These are phyloP conservation scores for Pulveroboletus sp. DNA, from an alignment of 768 basidiomycete species.

Conservation along the genomic window DNA sequence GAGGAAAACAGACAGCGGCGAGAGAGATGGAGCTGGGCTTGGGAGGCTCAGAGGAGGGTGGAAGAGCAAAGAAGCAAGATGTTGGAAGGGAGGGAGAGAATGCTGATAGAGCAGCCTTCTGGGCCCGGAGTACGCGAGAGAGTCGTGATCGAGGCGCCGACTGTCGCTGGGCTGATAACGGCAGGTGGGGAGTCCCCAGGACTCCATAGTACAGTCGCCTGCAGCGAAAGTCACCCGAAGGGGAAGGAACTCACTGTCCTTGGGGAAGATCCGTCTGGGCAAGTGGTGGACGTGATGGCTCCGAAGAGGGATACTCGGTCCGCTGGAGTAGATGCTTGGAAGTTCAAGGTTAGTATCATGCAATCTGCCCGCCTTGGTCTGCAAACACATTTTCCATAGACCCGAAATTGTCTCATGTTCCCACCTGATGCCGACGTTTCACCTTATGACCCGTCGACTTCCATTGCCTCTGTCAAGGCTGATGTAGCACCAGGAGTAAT, in stretches of 20 bases:
- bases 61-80: slow-evolving; percentile 61
- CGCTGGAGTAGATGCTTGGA: slow-evolving; percentile 77
- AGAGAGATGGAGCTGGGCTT: slow-evolving; percentile 89
- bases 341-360: slow-evolving; percentile 57
- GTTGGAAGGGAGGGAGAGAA: slow-evolving; percentile 61
- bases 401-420: slow-evolving; percentile 95
- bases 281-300: slow-evolving; percentile 69
- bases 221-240: slow-evolving; percentile 23
- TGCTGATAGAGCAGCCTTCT: slow-evolving; percentile 65
- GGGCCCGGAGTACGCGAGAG: slow-evolving; percentile 63
- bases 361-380: not conserved
- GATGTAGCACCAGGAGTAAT: slow-evolving; percentile 57
- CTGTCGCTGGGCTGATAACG: slow-evolving; percentile 50
- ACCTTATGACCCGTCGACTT: slow-evolving; percentile 55
- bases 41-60: slow-evolving; percentile 83
- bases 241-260: slow-evolving; percentile 20
- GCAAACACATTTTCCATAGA: slow-evolving; percentile 39
- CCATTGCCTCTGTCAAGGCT: slow-evolving; percentile 25
- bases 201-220: slow-evolving; percentile 8
- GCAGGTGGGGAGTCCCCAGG: slow-evolving; percentile 18
- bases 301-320: slow-evolving; percentile 66
- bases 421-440: slow-evolving; percentile 84
- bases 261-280: slow-evolving; percentile 28
- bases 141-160: slow-evolving; percentile 58
- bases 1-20: slow-evolving; percentile 81